These are phyloP conservation scores for Penicillium sp. DNA, from an alignment of 2,329 filamentous ascomycete genomes.

Conservation along the genomic window DNA sequence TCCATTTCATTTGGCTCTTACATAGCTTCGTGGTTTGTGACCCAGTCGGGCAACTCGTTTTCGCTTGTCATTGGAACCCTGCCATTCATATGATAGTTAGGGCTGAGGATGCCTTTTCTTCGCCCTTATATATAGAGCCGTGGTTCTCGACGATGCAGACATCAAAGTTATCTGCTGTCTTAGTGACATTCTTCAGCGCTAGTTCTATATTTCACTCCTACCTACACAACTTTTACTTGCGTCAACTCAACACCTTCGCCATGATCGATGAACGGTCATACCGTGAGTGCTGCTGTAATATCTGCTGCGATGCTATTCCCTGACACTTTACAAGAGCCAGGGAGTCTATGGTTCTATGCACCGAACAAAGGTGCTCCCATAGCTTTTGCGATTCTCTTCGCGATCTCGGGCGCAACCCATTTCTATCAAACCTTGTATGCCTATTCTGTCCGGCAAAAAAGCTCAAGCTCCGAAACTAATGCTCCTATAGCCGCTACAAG, in stretches of 20 bases:
- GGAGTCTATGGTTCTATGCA: conserved; percentile 40
- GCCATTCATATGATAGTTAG: background rate
- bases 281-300: conserved; percentile 18
- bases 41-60: conserved; percentile 17
- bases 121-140: background rate
- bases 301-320: background rate
- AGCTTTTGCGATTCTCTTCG: conserved; percentile 40
- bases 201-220: background rate
- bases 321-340: conserved; percentile 26
- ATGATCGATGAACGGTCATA: conserved; percentile 26
- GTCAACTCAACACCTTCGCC: background rate
- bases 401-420: conserved; percentile 36
- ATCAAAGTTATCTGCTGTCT: background rate
- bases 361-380: conserved; percentile 42
- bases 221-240: too few species aligned
- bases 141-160: background rate
- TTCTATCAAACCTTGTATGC: conserved; percentile 38
- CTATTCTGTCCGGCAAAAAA: background rate
- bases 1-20: background rate
- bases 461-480: background rate
- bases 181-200: background rate
- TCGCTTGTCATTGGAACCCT: conserved; percentile 9
- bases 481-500: conserved; percentile 32
- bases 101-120: background rate
- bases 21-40: conserved; percentile 4